phyloP scores from a whole-genome alignment of 805 yeast species.

The Starmera dryadoides region DNA sequence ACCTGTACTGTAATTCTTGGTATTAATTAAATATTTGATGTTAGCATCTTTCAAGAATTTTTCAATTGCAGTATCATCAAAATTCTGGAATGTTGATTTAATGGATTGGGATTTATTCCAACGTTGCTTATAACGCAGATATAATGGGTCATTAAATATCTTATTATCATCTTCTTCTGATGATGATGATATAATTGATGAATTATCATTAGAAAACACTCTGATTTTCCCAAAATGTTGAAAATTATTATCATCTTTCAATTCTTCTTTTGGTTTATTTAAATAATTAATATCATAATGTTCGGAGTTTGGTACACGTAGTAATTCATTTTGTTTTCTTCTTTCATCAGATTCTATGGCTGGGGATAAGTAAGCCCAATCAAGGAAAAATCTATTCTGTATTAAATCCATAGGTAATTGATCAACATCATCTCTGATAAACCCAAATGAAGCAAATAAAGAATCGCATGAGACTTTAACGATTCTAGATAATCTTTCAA shows the following conservation, averaged over 20 bases:
- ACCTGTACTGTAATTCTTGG: conserved; percentile 7
- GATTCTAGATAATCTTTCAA: conserved; percentile 50
- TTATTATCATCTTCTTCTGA: conserved; percentile 4
- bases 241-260: conserved; percentile 3
- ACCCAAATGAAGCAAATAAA: conserved; percentile 56
- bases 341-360: conserved; percentile 5
- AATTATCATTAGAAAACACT: not conserved
- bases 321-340: conserved; percentile 14
- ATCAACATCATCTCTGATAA: conserved; percentile 57
- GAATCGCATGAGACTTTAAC: conserved; percentile 61
- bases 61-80: conserved; percentile 1
- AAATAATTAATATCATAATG: conserved; percentile 10
- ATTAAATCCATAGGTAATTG: conserved; percentile 47
- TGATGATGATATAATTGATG: not conserved
- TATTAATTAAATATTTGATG: conserved; percentile 3
- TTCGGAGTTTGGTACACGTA: conserved; percentile 4
- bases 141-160: conserved; percentile 9
- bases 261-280: conserved; percentile 9
- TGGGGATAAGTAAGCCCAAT: conserved; percentile 50
- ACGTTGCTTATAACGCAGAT: conserved; percentile 7
- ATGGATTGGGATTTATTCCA: conserved; percentile 17
- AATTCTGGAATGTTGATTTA: conserved; percentile 8
- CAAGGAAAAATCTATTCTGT: conserved; percentile 39
- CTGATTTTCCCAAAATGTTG: conserved; percentile 1
- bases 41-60: conserved; percentile 1